phyloP scores from a whole-genome alignment of 1,139 yeast genomes.

The Pichia sp. region DNA sequence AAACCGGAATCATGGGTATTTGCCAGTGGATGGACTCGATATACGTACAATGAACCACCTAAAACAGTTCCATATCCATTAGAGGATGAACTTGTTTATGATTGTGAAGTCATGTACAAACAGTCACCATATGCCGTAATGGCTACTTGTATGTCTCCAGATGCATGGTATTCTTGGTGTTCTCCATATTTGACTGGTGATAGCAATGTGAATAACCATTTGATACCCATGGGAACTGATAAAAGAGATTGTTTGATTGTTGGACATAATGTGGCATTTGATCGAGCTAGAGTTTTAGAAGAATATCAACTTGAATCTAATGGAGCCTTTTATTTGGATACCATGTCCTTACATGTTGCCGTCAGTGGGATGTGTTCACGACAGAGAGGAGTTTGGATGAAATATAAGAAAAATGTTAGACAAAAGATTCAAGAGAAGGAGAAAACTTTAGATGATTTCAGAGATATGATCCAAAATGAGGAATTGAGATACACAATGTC shows the following conservation, averaged over 20 bases:
- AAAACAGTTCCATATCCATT: conserved; percentile 62
- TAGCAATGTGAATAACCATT: conserved; percentile 42
- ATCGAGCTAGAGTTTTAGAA: conserved; percentile 77
- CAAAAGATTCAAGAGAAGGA: conserved; percentile 10
- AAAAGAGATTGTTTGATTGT: conserved; percentile 51
- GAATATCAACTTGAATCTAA: conserved; percentile 68
- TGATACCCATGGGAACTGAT: conserved; percentile 58
- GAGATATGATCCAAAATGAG: conserved; percentile 15
- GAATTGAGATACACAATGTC: conserved; percentile 17
- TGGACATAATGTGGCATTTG: conserved; percentile 91
- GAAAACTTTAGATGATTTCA: conserved; percentile 21
- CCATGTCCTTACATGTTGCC: conserved; percentile 90
- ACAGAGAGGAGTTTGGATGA: conserved; percentile 77
- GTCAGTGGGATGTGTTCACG: conserved; percentile 89
- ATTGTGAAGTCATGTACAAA: conserved; percentile 82
- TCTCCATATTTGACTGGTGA: conserved; percentile 71
- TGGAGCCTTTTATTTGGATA: conserved; percentile 76
- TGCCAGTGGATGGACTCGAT: conserved; percentile 79
- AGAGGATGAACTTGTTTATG: conserved; percentile 65
- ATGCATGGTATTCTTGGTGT: conserved; percentile 95
- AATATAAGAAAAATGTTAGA: conserved; percentile 38
- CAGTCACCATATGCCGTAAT: conserved; percentile 66
- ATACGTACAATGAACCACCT: conserved; percentile 48
- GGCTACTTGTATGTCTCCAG: conserved; percentile 71
- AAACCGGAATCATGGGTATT: conserved; percentile 50